These are phyloP conservation scores for Coprinellus micaceus DNA, from an alignment of 768 basidiomycete genomes.

Conservation along the genomic window DNA sequence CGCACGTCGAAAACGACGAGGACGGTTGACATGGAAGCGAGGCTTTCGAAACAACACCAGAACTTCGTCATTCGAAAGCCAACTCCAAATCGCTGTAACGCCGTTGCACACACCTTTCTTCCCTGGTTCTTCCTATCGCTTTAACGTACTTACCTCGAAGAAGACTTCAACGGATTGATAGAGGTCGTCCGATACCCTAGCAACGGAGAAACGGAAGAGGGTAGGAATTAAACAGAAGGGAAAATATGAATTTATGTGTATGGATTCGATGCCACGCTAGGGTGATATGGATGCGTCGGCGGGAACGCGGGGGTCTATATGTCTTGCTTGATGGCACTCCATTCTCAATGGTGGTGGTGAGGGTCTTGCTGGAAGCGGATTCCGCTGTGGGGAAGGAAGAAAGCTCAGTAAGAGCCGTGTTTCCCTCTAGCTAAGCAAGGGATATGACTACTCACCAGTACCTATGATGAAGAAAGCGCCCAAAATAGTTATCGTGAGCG, in stretches of 20 bases:
- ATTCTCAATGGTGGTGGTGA: constrained; percentile 56
- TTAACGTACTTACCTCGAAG: no score
- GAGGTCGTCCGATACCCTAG: no score
- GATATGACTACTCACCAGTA: constrained; percentile 32
- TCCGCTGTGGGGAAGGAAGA: constrained; percentile 50
- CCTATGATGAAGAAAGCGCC: constrained; percentile 18
- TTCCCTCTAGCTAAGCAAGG: no score
- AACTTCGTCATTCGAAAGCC: constrained; percentile 3
- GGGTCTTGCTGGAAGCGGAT: constrained; percentile 85
- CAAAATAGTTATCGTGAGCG: constrained; percentile 2
- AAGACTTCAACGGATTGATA: no score
- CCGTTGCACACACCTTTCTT: no score
- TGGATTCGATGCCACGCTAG: background rate
- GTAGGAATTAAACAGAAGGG: no score
- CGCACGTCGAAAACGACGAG: no score
- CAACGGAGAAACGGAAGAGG: no score
- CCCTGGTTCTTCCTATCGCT: no score
- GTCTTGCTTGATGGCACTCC: background rate
- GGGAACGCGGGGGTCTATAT: background rate
- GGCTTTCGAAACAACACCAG: constrained; percentile 8
- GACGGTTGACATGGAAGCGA: no score
- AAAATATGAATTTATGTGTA: background rate
- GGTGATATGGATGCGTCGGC: background rate
- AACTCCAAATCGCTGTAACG: constrained; percentile 2
- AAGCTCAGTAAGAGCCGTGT: constrained; percentile 14